phyloP scores from a whole-genome alignment of 2,329 filamentous ascomycete genomes.

The Venturia nashicola region DNA sequence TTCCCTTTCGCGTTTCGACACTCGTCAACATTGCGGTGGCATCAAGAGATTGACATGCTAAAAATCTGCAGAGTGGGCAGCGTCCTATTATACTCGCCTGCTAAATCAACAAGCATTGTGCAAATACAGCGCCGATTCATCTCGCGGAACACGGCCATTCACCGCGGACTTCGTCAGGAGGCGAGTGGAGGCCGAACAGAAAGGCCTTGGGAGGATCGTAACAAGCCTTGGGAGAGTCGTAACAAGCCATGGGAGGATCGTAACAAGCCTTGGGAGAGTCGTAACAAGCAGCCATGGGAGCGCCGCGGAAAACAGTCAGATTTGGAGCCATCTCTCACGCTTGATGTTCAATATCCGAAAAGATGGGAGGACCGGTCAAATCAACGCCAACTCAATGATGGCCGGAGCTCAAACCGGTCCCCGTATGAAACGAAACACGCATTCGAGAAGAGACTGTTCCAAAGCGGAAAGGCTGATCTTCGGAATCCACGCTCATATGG shows the following conservation, averaged over 20 bases:
- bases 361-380: background rate
- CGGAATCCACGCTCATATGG: background rate
- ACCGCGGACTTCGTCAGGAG: background rate
- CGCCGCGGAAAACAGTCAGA: background rate
- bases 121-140: background rate
- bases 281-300: background rate
- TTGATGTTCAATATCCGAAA: background rate
- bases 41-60: background rate
- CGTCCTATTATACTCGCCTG: background rate
- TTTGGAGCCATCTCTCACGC: background rate
- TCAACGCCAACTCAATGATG: background rate
- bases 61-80: background rate
- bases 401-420: background rate
- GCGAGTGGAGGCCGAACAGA: background rate
- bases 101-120: background rate
- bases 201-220: background rate
- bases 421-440: background rate
- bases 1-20: background rate
- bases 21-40: background rate
- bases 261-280: too few relatives aligned
- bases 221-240: too few relatives aligned
- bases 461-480: background rate
- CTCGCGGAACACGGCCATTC: background rate
- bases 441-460: background rate
- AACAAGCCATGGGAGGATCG: constrained; percentile 1